phyloP scores from a whole-genome alignment of 2,329 filamentous ascomycete genomes.

The Ophiostoma angusticollis region DNA sequence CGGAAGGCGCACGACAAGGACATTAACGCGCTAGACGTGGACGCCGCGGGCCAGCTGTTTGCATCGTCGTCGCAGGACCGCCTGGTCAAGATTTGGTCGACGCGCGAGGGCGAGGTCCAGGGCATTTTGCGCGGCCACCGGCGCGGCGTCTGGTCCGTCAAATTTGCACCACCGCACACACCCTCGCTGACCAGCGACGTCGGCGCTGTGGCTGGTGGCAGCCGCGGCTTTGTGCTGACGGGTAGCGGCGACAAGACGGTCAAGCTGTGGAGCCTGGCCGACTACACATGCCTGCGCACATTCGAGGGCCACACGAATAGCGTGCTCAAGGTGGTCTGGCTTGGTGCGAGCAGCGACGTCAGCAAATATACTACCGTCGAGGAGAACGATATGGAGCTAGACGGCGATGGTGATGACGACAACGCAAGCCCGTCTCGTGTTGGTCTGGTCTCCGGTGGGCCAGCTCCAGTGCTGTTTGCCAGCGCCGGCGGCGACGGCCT shows the following conservation, averaged over 20 bases:
- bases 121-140: slow-evolving; percentile 88
- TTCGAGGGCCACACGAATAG: slow-evolving; percentile 96
- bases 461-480: slow-evolving; percentile 49
- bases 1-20: slow-evolving; percentile 97
- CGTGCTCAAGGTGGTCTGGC: slow-evolving; percentile 85
- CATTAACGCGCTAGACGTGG: slow-evolving; percentile 86
- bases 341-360: slow-evolving; percentile 42
- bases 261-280: slow-evolving; percentile 84
- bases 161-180: slow-evolving; percentile 70
- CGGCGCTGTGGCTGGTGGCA: slow-evolving; percentile 53
- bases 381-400: slow-evolving; percentile 35
- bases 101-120: slow-evolving; percentile 76
- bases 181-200: slow-evolving; percentile 61
- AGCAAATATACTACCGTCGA: slow-evolving; percentile 26
- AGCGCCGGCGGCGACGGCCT: slow-evolving; percentile 88
- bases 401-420: slow-evolving; percentile 39
- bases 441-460: too few species aligned
- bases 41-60: slow-evolving; percentile 63
- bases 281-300: slow-evolving; percentile 85
- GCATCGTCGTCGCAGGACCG: slow-evolving; percentile 95
- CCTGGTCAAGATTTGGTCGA: slow-evolving; percentile 93
- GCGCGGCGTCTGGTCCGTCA: slow-evolving; percentile 89
- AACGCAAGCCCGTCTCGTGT: not conserved
- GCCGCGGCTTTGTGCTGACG: slow-evolving; percentile 66
- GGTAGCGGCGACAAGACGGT: slow-evolving; percentile 93